A percentile compares a stretch with the other conserved stretches of the same genome.
These are phyloP conservation scores for Alternaria brassicae DNA, from an alignment of 2,329 filamentous ascomycete genomes.

Conservation along the genomic window DNA sequence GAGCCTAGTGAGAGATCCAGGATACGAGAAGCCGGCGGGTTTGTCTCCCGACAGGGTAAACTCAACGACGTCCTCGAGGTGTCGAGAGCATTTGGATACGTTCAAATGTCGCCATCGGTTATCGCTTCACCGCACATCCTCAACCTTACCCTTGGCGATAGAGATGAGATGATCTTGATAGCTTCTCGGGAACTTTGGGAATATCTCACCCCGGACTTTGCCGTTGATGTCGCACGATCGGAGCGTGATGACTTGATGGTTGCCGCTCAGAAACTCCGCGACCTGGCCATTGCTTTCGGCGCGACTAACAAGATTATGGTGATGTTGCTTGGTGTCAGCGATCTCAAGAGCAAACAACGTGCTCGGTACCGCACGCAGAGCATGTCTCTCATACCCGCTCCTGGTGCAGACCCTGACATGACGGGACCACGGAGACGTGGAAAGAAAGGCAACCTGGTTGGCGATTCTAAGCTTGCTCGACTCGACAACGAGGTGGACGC, in stretches of 20 bases:
- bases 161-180: slow-evolving; percentile 91
- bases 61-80: slow-evolving; percentile 91
- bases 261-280: slow-evolving; percentile 90
- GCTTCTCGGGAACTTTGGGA: slow-evolving; percentile 96
- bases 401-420: slow-evolving; percentile 75
- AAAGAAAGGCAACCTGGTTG: slow-evolving; percentile 66
- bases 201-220: slow-evolving; percentile 85
- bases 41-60: slow-evolving; percentile 92
- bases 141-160: slow-evolving; percentile 79
- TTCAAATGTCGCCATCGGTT: slow-evolving; percentile 88
- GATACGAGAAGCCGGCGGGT: slow-evolving; percentile 93
- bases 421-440: slow-evolving; percentile 65
- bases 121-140: slow-evolving; percentile 88
- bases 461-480: slow-evolving; percentile 85
- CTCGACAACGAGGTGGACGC: slow-evolving; percentile 91
- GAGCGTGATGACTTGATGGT: slow-evolving; percentile 92
- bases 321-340: slow-evolving; percentile 94
- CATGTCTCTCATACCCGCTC: slow-evolving; percentile 78
- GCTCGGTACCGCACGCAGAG: slow-evolving; percentile 79
- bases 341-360: slow-evolving; percentile 85
- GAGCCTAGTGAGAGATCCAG: slow-evolving; percentile 83
- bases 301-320: slow-evolving; percentile 97
- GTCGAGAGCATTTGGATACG: slow-evolving; percentile 93
- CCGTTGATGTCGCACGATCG: slow-evolving; percentile 87
- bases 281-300: slow-evolving; percentile 94